Evolutionary conservation across 805 yeast species (phyloP), one percentile per base, ranked within the genome.

Genomic region (Candida pseudofarinosa): DNA sequence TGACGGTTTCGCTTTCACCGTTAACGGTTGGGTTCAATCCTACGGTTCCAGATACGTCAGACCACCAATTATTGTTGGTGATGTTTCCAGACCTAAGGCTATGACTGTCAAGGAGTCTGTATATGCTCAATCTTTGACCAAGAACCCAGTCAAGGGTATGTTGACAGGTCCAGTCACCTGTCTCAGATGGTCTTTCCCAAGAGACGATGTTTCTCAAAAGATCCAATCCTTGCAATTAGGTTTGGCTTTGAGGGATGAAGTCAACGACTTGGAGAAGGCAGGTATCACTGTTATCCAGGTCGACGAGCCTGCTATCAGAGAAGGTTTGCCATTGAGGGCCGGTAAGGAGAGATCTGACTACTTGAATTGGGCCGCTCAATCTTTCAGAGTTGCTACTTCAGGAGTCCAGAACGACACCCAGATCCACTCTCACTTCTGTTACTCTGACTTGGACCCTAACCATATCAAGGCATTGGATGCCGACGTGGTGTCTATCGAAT

Each of bases 161-260:
- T 85, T 93, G 71, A 90, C 99, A 68, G 99, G 99, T 76, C 99
- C 99, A 71, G 93, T 93, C 63, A 93, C 99, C 68, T 88, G 95
- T 76, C 85, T 93, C 72, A 88, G 99, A 83, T 93, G 99, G 99
- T 93, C 99, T 60, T 93, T 93, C 97, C 99, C 99, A 79, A 88
- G 99, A 85, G 91, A 90, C 69, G 99, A 93, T 65, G 85, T 91
- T 58, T 77, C 95, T 51, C 90, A 86, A 76, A 80, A 86, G 78
- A 80, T 81, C 57, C 99, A 93, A 80, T 88, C 97, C 59, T 80
- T 86, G 71, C 99, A 93, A 81, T 85, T 93, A 67, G 95, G 95
- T 69, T 79, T 93, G 65, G 98, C 98, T 59, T 80, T 93, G 67
- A 88, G 98, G 79, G 99, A 93, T 64, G 99, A 93, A 81, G 99